phyloP scores from a whole-genome alignment of 305 asterid species.

The Fraxinus baroniana region DNA sequence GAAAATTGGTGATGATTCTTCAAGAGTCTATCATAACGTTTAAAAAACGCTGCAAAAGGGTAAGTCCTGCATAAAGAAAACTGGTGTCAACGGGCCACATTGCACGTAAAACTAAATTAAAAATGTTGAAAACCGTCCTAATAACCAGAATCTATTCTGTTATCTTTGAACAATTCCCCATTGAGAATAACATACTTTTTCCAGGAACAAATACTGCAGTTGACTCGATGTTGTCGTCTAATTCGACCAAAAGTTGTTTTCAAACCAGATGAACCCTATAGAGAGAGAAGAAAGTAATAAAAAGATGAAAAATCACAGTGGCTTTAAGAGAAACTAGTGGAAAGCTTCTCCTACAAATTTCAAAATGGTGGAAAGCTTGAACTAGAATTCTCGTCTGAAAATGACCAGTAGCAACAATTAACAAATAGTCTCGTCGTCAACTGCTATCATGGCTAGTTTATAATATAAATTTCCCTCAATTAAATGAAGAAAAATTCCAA shows the following conservation, averaged over 20 bases:
- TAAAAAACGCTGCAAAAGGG: no score
- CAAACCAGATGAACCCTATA: background rate
- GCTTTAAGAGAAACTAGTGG: background rate
- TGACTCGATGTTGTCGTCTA: background rate
- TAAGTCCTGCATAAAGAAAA: constrained; percentile 54
- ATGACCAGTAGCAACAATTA: background rate
- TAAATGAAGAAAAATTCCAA: no score
- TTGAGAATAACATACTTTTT: constrained; percentile 1
- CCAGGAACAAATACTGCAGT: background rate
- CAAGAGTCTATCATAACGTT: no score
- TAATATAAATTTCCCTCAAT: no score
- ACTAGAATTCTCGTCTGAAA: background rate
- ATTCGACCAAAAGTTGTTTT: background rate
- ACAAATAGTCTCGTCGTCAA: no score
- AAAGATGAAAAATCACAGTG: background rate
- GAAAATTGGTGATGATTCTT: no score
- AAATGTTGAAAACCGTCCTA: background rate
- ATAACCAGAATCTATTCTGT: constrained; percentile 7
- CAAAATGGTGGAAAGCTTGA: background rate
- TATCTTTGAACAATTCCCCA: constrained; percentile 4
- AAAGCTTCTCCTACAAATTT: background rate
- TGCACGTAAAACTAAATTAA: constrained; percentile 12
- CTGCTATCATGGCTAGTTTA: no score
- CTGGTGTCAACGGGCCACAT: constrained; percentile 13
- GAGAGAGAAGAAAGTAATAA: background rate